phyloP scores from a whole-genome alignment of 768 basidiomycete genomes.

The Collybia sp. region DNA sequence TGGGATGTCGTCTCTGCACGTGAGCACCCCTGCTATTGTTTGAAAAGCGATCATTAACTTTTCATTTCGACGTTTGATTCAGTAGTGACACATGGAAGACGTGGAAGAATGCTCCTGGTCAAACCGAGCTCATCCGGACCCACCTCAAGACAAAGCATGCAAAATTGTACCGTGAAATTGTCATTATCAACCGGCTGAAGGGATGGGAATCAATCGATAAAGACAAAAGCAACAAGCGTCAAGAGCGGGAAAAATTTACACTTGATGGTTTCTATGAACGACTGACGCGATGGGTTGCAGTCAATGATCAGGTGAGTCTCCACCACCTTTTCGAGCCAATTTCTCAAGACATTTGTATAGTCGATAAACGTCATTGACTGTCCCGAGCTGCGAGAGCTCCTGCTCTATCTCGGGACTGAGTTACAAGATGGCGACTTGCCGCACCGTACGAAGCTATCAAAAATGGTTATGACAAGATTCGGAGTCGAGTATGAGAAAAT shows the following conservation, averaged over 20 bases:
- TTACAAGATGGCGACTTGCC: slow-evolving; percentile 24
- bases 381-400: slow-evolving; percentile 22
- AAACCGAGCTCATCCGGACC: background rate
- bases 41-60: background rate
- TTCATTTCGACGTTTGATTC: no score
- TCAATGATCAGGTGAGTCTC: slow-evolving; percentile 27
- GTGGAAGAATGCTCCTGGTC: slow-evolving; percentile 4
- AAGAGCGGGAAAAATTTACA: slow-evolving; percentile 8
- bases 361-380: slow-evolving; percentile 32
- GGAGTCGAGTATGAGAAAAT: slow-evolving; percentile 13
- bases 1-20: slow-evolving; percentile 8
- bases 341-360: slow-evolving; percentile 12
- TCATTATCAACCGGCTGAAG: background rate
- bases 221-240: background rate
- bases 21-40: background rate
- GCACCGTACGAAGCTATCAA: slow-evolving; percentile 23
- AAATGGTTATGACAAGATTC: slow-evolving; percentile 20
- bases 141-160: background rate
- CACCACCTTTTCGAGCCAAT: background rate
- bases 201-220: slow-evolving; percentile 1
- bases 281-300: slow-evolving; percentile 16
- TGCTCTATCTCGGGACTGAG: slow-evolving; percentile 18
- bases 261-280: slow-evolving; percentile 14
- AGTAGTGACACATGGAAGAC: slow-evolving; percentile 8
- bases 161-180: background rate